Evolutionary conservation across 2,329 filamentous ascomycete species (phyloP), one percentile per base, ranked within the genome.

Genomic region (Leptographium radiaticola): DNA sequence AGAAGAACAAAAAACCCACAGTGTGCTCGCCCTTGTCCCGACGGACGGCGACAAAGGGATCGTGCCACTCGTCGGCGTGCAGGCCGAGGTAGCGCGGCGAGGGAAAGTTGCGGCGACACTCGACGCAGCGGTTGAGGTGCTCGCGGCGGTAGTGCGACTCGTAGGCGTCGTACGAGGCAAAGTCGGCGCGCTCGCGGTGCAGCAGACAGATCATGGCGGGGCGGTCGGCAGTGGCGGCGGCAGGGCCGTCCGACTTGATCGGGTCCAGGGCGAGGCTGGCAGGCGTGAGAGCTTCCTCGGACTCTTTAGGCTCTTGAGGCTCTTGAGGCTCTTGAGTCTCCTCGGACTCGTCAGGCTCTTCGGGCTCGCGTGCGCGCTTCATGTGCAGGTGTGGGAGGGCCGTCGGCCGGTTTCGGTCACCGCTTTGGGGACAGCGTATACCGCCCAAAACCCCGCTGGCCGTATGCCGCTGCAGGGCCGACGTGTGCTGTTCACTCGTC

Each of bases 11-110:
- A 18, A 30, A 31, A 72, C 80, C 67, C 71, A 91, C 87, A 39
- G 86, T 96, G 63, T 89, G 90, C 65, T 95, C 89, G 45, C 90
- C 93, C 61, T 81, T 80, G 52, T 89, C 89, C 60, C 83, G 80
- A 63, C 75, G 80, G 12, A 87, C 78, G 50, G 80, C 82, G 42
- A 80, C 75, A 56, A 97, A 76, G 9, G 89, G 80, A 68, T 98
- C 89, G 68, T 97, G 93, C 60, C 84, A 87, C 68, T 97, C 93
- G 60, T 90, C 83, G 59, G 95, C 90, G 65, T 98, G 93, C 47
- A 97, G 69, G 54, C 77, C 75, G 51, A 98, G 75, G 53, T 93
- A 82, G 65, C 90, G 84, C 39, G 83, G 77, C 0, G 88, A 89
- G 1, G 93, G 93, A 58, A 97, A 89, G 66, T 96, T 97, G 66